Conservation (phyloP, 768 basidiomycete genomes). For the Suillus discolor region DNA sequence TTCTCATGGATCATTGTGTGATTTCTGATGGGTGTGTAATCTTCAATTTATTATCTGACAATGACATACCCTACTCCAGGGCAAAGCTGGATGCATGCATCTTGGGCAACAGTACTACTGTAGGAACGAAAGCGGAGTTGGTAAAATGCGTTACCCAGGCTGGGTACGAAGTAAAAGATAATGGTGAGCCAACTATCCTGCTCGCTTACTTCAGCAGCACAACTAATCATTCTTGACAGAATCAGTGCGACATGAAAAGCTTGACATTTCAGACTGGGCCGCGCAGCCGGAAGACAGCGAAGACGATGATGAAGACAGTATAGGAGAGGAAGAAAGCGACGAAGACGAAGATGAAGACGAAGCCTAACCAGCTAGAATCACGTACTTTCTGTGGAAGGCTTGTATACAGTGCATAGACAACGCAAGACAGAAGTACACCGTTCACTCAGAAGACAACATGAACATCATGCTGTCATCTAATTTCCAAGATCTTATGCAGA, state of each 20-base stretch:
- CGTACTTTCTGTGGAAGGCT: not conserved
- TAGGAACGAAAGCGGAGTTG: slow-evolving; percentile 72
- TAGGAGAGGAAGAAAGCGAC: slow-evolving; percentile 19
- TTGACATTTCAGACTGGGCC: slow-evolving; percentile 60
- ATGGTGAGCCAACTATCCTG: slow-evolving; percentile 43
- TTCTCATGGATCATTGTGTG: slow-evolving; percentile 87
- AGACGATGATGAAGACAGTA: slow-evolving; percentile 19
- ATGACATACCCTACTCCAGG: slow-evolving; percentile 36
- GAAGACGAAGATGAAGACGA: slow-evolving; percentile 16
- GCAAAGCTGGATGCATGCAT: slow-evolving; percentile 79
- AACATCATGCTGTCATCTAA: slow-evolving; percentile 55
- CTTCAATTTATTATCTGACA: slow-evolving; percentile 12
- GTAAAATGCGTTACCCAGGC: slow-evolving; percentile 72
- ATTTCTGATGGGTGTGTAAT: slow-evolving; percentile 75
- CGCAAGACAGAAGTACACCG: slow-evolving; percentile 1
- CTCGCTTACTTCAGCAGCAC: not conserved
- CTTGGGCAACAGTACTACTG: slow-evolving; percentile 71
- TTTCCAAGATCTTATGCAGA: slow-evolving; percentile 83
- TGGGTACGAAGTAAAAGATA: slow-evolving; percentile 70
- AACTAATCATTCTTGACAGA: slow-evolving; percentile 38
- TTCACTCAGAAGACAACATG: slow-evolving; percentile 2
- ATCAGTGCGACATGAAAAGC: slow-evolving; percentile 54
- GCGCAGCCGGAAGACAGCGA: slow-evolving; percentile 32
- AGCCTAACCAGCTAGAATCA: slow-evolving; percentile 5
- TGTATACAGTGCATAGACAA: slow-evolving; percentile 6